phyloP scores from a whole-genome alignment of 768 basidiomycete genomes.

The Amylocystis lapponica region DNA sequence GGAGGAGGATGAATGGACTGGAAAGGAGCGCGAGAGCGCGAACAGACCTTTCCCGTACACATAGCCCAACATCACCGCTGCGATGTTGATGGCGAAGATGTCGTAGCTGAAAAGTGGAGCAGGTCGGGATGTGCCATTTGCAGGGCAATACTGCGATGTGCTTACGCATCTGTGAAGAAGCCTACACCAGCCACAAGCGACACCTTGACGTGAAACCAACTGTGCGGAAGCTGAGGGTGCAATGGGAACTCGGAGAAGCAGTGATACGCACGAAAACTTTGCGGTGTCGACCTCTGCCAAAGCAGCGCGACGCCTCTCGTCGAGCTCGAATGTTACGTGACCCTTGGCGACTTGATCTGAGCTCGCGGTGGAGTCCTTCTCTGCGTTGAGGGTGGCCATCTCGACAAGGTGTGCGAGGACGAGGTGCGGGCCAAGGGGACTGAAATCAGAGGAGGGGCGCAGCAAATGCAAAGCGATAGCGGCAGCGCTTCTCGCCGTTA shows the following conservation, averaged over 20 bases:
- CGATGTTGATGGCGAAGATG: conserved; percentile 88
- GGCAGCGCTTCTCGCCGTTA: too few species aligned
- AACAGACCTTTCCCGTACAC: conserved; percentile 48
- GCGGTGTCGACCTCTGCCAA: conserved; percentile 87
- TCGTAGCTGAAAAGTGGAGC: conserved; percentile 47
- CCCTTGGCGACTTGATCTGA: conserved; percentile 6
- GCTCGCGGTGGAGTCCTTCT: conserved; percentile 14
- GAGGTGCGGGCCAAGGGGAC: not conserved
- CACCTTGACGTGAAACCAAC: conserved; percentile 82
- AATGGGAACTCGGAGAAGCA: not conserved
- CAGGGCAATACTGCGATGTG: conserved; percentile 2
- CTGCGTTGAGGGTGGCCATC: conserved; percentile 14
- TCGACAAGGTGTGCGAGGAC: conserved; percentile 8
- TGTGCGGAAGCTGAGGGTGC: conserved; percentile 21
- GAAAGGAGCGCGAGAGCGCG: conserved; percentile 4
- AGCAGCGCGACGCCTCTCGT: conserved; percentile 73
- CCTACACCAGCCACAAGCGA: conserved; percentile 61
- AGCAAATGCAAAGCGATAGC: too few species aligned
- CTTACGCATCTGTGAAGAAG: conserved; percentile 70
- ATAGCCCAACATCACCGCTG: conserved; percentile 75
- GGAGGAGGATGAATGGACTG: not conserved
- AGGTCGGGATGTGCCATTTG: not conserved
- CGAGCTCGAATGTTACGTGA: conserved; percentile 36
- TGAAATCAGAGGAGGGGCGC: too few species aligned
- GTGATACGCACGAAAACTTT: conserved; percentile 61